Conservation (phyloP, 2,329 filamentous ascomycete species). For the Colletotrichum sp. region DNA sequence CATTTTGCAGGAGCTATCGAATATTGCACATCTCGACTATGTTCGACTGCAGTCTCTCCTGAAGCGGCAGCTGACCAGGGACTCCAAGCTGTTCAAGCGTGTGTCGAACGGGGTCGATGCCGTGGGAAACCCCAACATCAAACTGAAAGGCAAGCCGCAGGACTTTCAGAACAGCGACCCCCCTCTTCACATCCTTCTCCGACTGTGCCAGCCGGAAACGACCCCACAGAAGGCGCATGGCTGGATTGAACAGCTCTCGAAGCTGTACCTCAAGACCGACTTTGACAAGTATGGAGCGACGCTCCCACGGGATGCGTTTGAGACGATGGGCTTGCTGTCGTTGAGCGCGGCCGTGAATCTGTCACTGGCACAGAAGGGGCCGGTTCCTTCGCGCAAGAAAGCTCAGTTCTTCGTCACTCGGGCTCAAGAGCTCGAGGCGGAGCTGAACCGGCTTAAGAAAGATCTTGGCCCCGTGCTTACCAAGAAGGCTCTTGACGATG, state of each 20-base stretch:
- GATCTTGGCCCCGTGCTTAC: constrained; percentile 47
- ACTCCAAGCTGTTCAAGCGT: constrained; percentile 46
- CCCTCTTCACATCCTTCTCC: constrained; percentile 48
- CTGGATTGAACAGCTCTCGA: constrained; percentile 45
- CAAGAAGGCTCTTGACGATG: constrained; percentile 45
- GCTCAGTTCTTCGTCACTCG: constrained; percentile 40
- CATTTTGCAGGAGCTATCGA: constrained; percentile 51
- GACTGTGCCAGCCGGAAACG: constrained; percentile 45
- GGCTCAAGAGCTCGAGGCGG: constrained; percentile 35
- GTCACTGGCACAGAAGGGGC: constrained; percentile 33
- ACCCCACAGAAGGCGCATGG: constrained; percentile 37
- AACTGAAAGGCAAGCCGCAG: constrained; percentile 46
- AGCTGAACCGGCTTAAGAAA: constrained; percentile 42
- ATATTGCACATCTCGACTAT: constrained; percentile 50
- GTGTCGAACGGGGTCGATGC: constrained; percentile 32
- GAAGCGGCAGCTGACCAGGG: constrained; percentile 43
- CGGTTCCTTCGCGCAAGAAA: constrained; percentile 42
- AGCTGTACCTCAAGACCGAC: constrained; percentile 38
- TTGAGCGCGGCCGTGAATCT: constrained; percentile 43
- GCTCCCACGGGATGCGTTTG: constrained; percentile 36
- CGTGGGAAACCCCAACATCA: constrained; percentile 40
- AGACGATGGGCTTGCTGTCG: constrained; percentile 39
- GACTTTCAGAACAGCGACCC: constrained; percentile 39
- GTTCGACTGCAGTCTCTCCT: constrained; percentile 39
- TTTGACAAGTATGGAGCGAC: constrained; percentile 31